phyloP scores from a whole-genome alignment of 2,329 filamentous ascomycete genomes.

The Colletotrichum tamarilloi region DNA sequence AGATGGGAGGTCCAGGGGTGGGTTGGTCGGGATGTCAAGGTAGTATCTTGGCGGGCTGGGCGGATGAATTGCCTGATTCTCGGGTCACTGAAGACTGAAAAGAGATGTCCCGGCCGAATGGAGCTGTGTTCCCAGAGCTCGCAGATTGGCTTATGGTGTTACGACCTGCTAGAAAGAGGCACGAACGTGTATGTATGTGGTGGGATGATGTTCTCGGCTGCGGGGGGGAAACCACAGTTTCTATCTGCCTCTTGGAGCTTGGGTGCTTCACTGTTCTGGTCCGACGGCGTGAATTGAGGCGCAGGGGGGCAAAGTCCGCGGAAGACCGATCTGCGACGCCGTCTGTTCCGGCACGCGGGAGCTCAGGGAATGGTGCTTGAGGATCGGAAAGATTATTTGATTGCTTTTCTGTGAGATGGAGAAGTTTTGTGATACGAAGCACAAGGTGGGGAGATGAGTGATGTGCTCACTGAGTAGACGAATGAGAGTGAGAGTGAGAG shows the following conservation, averaged over 20 bases:
- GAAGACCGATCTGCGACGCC: slow-evolving; percentile 30
- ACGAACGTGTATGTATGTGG: background rate
- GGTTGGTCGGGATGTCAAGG: background rate
- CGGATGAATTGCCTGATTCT: slow-evolving; percentile 2
- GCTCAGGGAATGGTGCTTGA: background rate
- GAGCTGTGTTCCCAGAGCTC: background rate
- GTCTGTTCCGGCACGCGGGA: slow-evolving; percentile 10
- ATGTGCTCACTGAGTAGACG: background rate
- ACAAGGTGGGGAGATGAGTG: background rate
- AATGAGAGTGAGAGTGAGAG: background rate
- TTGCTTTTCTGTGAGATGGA: background rate
- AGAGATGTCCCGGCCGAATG: slow-evolving; percentile 5
- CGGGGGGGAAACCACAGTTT: background rate
- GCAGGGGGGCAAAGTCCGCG: slow-evolving; percentile 10
- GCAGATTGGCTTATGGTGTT: background rate
- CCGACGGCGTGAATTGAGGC: background rate
- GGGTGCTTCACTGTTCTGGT: background rate
- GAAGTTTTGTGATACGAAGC: background rate
- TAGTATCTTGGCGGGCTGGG: slow-evolving; percentile 1
- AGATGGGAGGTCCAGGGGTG: background rate
- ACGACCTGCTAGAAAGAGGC: background rate
- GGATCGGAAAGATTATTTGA: background rate
- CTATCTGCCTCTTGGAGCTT: background rate
- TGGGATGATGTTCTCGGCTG: background rate
- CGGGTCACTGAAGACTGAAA: background rate